Conservation (phyloP, 1,139 yeast species). For the Pichia sp. region DNA sequence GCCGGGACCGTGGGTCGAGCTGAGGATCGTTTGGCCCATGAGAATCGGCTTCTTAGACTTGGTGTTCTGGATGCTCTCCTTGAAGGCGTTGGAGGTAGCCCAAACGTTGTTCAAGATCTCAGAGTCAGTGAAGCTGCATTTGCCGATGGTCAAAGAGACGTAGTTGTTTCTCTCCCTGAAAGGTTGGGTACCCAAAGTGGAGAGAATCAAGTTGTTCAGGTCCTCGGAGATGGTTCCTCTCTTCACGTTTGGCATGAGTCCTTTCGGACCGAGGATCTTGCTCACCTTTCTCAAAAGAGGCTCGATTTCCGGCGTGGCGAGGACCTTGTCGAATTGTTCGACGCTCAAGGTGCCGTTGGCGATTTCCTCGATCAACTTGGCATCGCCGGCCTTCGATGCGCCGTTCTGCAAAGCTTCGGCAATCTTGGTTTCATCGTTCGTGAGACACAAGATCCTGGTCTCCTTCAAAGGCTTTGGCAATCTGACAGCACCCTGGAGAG, state of each 20-base stretch:
- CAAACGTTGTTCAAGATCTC: constrained; percentile 71
- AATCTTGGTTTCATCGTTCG: constrained; percentile 51
- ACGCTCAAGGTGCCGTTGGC: constrained; percentile 47
- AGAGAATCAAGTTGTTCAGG: constrained; percentile 48
- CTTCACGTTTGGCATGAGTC: constrained; percentile 83
- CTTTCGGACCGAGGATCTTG: constrained; percentile 79
- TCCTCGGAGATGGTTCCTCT: constrained; percentile 84
- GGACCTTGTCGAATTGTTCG: constrained; percentile 63
- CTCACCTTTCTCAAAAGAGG: constrained; percentile 61
- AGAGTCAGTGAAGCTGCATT: constrained; percentile 72
- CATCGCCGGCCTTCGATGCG: constrained; percentile 65
- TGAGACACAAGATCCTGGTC: constrained; percentile 65
- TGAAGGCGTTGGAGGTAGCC: constrained; percentile 64
- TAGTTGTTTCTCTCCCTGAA: constrained; percentile 65
- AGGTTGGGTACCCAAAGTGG: constrained; percentile 63
- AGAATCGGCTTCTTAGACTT: constrained; percentile 66
- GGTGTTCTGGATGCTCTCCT: constrained; percentile 50
- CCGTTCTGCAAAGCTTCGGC: constrained; percentile 55
- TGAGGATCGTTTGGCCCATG: constrained; percentile 65
- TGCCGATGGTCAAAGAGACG: constrained; percentile 69
- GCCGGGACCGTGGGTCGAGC: constrained; percentile 79
- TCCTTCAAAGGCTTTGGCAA: constrained; percentile 74
- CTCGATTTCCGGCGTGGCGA: constrained; percentile 80
- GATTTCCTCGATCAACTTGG: constrained; percentile 63
- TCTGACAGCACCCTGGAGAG: constrained; percentile 66